phyloP scores from a whole-genome alignment of 1,139 yeast genomes.

The Sugiyamaella xylanicola region DNA sequence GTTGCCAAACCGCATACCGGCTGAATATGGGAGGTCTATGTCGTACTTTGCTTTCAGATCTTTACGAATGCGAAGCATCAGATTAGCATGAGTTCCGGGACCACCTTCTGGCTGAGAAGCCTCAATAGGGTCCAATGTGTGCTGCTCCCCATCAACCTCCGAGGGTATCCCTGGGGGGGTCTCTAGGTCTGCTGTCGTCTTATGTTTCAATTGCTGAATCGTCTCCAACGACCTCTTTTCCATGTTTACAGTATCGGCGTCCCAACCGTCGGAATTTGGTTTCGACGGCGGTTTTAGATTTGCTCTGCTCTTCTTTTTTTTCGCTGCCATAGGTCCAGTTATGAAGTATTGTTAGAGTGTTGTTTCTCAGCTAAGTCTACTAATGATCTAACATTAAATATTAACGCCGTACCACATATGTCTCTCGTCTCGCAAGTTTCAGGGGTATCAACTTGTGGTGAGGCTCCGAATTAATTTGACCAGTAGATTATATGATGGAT shows the following conservation, averaged over 20 bases:
- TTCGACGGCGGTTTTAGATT: no score
- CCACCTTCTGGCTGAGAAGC: not conserved
- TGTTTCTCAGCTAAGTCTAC: no score
- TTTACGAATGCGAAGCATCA: not conserved
- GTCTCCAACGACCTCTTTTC: no score
- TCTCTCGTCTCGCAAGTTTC: no score
- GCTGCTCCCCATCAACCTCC: not conserved
- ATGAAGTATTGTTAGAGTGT: no score
- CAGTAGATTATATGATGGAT: no score
- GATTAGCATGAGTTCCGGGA: not conserved
- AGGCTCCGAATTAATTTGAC: no score
- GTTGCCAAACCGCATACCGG: not conserved
- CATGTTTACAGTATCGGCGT: not conserved
- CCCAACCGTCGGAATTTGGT: not conserved
- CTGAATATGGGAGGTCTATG: not conserved
- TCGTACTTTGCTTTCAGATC: not conserved
- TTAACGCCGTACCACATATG: not conserved
- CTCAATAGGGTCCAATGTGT: not conserved
- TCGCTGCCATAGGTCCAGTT: constrained; percentile 11
- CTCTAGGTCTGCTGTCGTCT: no score
- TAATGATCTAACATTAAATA: no score
- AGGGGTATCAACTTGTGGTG: no score
- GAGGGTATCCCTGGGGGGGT: no score
- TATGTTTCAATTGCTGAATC: no score
- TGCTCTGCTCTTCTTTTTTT: constrained; percentile 9